A percentile compares a stretch with the other conserved stretches of the same genome.
phyloP scores from a whole-genome alignment of 371 early-diverging fungal species.

The Circinella minor region DNA sequence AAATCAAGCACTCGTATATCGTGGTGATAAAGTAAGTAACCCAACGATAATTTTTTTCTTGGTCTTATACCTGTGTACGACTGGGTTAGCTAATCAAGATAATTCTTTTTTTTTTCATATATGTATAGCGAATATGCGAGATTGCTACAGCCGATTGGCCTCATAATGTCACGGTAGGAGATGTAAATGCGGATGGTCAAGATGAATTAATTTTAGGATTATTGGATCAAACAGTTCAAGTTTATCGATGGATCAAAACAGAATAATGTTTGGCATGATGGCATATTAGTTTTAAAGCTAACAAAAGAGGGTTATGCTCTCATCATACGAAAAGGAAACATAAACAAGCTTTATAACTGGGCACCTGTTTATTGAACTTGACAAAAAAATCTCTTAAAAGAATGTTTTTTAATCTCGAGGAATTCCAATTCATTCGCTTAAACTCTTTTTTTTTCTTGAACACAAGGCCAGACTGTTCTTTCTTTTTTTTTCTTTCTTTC shows the following conservation, averaged over 20 bases:
- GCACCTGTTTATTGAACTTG: neutral
- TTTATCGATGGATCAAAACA: constrained; percentile 33
- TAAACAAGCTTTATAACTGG: neutral
- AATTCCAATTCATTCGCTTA: no score
- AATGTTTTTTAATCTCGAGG: no score
- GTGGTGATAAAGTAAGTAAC: constrained; percentile 38
- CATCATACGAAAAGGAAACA: no score
- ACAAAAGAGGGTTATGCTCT: no score
- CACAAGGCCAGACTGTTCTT: no score
- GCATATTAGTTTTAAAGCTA: no score
- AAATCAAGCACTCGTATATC: constrained; percentile 38
- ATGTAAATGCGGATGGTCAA: constrained; percentile 51
- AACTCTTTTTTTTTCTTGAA: no score
- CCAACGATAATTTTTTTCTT: neutral
- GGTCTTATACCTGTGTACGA: no score
- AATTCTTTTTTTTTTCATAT: constrained; percentile 2
- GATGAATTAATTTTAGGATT: constrained; percentile 50
- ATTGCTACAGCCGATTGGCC: constrained; percentile 50
- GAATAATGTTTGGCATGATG: no score
- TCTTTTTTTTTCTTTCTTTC: no score
- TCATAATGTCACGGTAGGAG: constrained; percentile 45
- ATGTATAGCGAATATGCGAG: constrained; percentile 28
- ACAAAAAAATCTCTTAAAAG: neutral
- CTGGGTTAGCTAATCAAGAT: neutral
- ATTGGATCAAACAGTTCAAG: constrained; percentile 47